Evolutionary conservation across 2,329 filamentous ascomycete genomes (phyloP), one percentile per base, ranked within the genome.

Genomic region (Xylaria sp.): DNA sequence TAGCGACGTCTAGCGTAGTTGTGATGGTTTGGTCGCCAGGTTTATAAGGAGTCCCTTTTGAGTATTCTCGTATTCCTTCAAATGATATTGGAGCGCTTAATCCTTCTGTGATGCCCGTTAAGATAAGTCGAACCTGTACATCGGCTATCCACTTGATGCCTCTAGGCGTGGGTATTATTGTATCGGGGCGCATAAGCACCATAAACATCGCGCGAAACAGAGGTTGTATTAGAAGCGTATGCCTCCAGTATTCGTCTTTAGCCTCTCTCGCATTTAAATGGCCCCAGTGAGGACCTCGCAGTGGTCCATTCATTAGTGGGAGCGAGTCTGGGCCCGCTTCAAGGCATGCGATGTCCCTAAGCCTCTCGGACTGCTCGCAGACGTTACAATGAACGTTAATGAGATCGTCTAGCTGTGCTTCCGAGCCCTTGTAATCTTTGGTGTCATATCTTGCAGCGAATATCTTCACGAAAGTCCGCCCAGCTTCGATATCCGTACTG

Each of bases 21-120:
- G 40, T 68, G 20, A 65, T 65, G 42, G 62, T 36, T 31, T 53
- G 59, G 36, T 42, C 51, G 3, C 66, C 62, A 26, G 46, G 3
- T 20, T 17, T 23, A 23, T 65, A 68, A 59, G 65, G 28, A 11
- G 28, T 23, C 5, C 28, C 46, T 57, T 48, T 56, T 60, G 57
- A 20, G 42, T 65, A 51, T 15, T 65, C 62, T 61, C n/a, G 62
- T 40, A 68, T 28, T 31, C 65, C 66, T 51, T 68, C 57, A 26
- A 68, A 65, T 46, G 57, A 68, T 26, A 68, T 60, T 11, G 57
- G 62, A 36, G 66, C 61, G 38, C 61, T 65, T 28, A 65, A 31
- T 44, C 66, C 66, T 46, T 60, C 66, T 33, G 46, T 53, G 13
- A 51, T 65, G 17, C 66, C 66, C 20, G 62, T 68, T 26, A 64